Percentiles rank a stretch among this genome's conserved stretches.
Conservation (phyloP, 2,329 filamentous ascomycete species). For the Apiospora aurea region DNA sequence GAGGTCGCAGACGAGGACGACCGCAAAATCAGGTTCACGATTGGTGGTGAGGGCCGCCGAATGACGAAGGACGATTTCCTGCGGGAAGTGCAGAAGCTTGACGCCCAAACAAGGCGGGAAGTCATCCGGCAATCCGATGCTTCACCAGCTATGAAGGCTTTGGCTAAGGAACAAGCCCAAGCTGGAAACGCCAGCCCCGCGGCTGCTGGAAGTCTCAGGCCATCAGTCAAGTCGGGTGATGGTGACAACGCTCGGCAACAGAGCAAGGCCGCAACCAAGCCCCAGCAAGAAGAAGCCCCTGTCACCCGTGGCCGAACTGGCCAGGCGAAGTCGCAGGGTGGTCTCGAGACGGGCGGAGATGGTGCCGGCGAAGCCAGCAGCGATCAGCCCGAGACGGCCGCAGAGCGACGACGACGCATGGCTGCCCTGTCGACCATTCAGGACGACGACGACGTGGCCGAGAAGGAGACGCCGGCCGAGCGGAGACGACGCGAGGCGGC, state of each 20-base stretch:
- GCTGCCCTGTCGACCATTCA: conserved; percentile 56
- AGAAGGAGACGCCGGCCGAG: conserved; percentile 76
- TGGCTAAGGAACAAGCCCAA: conserved; percentile 47
- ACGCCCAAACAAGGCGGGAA: conserved; percentile 67
- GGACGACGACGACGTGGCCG: conserved; percentile 52
- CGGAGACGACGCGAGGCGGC: conserved; percentile 76
- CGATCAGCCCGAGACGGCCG: conserved; percentile 69
- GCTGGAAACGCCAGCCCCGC: neutral
- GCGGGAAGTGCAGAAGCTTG: conserved; percentile 73
- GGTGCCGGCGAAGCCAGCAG: conserved; percentile 35
- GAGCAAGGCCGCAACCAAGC: neutral
- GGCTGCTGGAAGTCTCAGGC: conserved; percentile 22
- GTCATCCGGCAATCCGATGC: conserved; percentile 60
- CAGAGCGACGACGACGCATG: conserved; percentile 72
- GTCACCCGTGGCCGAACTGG: conserved; percentile 6
- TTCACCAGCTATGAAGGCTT: conserved; percentile 54
- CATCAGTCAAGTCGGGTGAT: conserved; percentile 25
- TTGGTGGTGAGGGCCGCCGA: conserved; percentile 73
- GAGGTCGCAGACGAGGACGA: conserved; percentile 68
- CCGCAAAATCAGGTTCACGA: conserved; percentile 76
- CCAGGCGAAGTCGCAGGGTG: neutral
- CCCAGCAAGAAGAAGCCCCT: neutral
- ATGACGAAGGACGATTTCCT: conserved; percentile 86
- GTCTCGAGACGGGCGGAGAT: conserved; percentile 32
- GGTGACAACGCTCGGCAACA: neutral